A percentile compares a stretch with the other conserved stretches of the same genome.
Conservation (phyloP, 2,329 filamentous ascomycete species). For the Acephala macrosclerotiorum region DNA sequence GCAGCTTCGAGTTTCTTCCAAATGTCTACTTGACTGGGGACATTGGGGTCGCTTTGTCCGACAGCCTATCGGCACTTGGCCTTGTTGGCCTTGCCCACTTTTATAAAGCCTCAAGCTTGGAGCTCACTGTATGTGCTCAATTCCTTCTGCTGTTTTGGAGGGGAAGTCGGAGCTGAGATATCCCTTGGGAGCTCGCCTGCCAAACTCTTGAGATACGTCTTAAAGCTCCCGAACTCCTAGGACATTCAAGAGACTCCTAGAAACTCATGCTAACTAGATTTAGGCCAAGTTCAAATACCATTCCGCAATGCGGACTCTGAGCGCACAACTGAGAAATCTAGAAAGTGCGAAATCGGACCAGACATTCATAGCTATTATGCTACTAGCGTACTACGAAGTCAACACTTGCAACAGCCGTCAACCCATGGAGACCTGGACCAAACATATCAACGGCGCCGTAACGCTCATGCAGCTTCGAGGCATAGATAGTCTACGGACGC, state of each 20-base stretch:
- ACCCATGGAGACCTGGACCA: conserved; percentile 59
- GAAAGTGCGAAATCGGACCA: conserved; percentile 38
- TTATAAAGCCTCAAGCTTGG: conserved; percentile 32
- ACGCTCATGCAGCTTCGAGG: conserved; percentile 58
- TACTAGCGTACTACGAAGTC: conserved; percentile 39
- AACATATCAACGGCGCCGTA: conserved; percentile 60
- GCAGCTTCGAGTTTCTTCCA: conserved; percentile 36
- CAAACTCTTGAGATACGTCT: too few species aligned
- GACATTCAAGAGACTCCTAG: too few species aligned
- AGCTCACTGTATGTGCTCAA: conserved; percentile 3
- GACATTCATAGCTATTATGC: conserved; percentile 38
- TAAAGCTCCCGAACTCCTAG: background rate
- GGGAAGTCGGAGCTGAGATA: too few species aligned
- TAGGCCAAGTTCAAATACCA: conserved; percentile 33
- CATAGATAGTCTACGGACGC: conserved; percentile 53
- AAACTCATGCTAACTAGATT: too few species aligned
- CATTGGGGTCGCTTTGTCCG: conserved; percentile 48
- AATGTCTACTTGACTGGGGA: conserved; percentile 49
- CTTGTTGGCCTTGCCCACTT: conserved; percentile 37
- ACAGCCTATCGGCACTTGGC: conserved; percentile 35
- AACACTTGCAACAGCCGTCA: conserved; percentile 41
- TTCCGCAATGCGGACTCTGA: conserved; percentile 31
- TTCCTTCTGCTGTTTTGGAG: too few species aligned
- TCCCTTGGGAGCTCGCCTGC: too few species aligned
- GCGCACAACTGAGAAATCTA: conserved; percentile 27